These are phyloP conservation scores for Geotrichum ghanense DNA, from an alignment of 805 yeast genomes.

Conservation along the genomic window DNA sequence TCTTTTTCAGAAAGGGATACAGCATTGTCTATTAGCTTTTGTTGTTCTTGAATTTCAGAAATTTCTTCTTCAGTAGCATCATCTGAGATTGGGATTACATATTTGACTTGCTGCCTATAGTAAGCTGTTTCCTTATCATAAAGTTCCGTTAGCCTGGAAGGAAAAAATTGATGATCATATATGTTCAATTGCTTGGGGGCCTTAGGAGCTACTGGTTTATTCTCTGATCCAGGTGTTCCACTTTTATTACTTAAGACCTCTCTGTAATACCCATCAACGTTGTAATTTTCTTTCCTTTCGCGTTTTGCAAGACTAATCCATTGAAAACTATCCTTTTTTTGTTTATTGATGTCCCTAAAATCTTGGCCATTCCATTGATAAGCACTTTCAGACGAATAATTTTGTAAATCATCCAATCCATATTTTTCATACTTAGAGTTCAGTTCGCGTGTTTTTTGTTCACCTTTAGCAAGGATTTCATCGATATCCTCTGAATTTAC, in stretches of 20 bases:
- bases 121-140: slow-evolving; percentile 74
- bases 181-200: slow-evolving; percentile 77
- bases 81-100: slow-evolving; percentile 46
- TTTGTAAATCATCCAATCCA: slow-evolving; percentile 89
- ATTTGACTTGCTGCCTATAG: slow-evolving; percentile 56
- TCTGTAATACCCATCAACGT: slow-evolving; percentile 78
- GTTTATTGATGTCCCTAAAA: slow-evolving; percentile 42
- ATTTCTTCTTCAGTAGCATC: slow-evolving; percentile 29
- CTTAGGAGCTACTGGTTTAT: slow-evolving; percentile 42
- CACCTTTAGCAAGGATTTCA: slow-evolving; percentile 66
- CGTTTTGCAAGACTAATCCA: slow-evolving; percentile 80
- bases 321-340: slow-evolving; percentile 18
- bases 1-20: slow-evolving; percentile 69
- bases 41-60: slow-evolving; percentile 45
- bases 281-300: slow-evolving; percentile 50
- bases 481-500: slow-evolving; percentile 62
- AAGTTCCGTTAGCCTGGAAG: slow-evolving; percentile 61
- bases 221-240: slow-evolving; percentile 23
- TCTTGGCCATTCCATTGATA: slow-evolving; percentile 96
- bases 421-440: slow-evolving; percentile 75
- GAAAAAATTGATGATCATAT: slow-evolving; percentile 86
- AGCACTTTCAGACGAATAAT: slow-evolving; percentile 79
- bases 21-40: slow-evolving; percentile 63
- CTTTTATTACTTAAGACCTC: slow-evolving; percentile 51
- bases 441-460: slow-evolving; percentile 65